A percentile compares a stretch with the other conserved stretches of the same genome.
phyloP scores from a whole-genome alignment of 2,329 filamentous ascomycete species.

The Pestalotiopsis sp. region DNA sequence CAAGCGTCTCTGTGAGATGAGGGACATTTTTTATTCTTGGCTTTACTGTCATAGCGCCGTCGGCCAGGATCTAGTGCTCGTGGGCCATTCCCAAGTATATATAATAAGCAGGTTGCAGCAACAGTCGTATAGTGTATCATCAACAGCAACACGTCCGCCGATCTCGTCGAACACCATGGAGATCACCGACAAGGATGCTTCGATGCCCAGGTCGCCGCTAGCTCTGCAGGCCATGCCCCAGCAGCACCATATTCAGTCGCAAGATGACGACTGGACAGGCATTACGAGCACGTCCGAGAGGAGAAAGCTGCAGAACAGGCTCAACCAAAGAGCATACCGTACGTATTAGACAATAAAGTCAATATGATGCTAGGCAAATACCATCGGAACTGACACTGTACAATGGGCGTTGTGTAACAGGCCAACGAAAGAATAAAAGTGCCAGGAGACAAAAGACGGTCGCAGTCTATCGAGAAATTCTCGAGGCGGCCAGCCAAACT shows the following conservation, averaged over 20 bases:
- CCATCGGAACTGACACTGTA: too few relatives aligned
- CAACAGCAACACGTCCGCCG: too few relatives aligned
- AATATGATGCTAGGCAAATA: too few relatives aligned
- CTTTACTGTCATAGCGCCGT: background rate
- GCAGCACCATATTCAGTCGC: background rate
- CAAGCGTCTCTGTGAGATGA: background rate
- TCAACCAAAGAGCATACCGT: slow-evolving; percentile 39
- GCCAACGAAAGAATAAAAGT: background rate
- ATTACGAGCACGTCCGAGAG: slow-evolving; percentile 31
- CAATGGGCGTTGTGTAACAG: background rate
- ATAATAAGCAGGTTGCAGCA: slow-evolving; percentile 7
- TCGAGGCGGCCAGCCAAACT: background rate
- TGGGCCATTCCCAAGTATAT: background rate
- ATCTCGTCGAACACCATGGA: background rate
- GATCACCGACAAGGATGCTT: background rate
- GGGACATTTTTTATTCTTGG: background rate
- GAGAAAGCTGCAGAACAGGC: slow-evolving; percentile 36
- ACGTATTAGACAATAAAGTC: slow-evolving; percentile 15
- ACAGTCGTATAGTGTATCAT: background rate
- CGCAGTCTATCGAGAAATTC: background rate
- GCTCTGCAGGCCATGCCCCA: background rate
- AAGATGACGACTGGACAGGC: slow-evolving; percentile 37
- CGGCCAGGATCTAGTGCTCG: background rate
- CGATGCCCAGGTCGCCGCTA: background rate
- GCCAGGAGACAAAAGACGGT: background rate